These are phyloP conservation scores for Naganishia liquefaciens DNA, from an alignment of 1,284 basidiomycete genomes.

Conservation along the genomic window DNA sequence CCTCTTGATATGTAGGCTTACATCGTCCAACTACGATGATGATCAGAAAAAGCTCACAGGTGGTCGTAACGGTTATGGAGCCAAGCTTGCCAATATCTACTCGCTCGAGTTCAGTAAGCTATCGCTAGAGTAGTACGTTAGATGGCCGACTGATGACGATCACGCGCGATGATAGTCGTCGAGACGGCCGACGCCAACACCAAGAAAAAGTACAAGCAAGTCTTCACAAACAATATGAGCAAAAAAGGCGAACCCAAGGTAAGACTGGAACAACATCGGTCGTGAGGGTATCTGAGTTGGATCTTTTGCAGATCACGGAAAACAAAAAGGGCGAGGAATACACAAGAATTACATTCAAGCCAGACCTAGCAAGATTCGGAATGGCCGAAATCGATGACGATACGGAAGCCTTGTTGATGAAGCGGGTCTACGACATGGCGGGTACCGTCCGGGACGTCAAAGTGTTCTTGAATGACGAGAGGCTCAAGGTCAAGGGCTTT, in stretches of 20 bases:
- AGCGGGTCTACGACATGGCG: conserved; percentile 96
- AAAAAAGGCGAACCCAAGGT: conserved; percentile 77
- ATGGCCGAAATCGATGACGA: conserved; percentile 93
- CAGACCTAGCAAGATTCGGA: conserved; percentile 87
- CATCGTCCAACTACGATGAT: conserved; percentile 97
- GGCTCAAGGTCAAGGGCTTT: conserved; percentile 91
- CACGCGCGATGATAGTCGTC: conserved; percentile 58
- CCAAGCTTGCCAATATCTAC: conserved; percentile 98
- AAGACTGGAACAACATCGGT: background rate
- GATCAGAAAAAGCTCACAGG: conserved; percentile 98
- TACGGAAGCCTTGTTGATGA: conserved; percentile 82
- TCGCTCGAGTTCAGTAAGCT: conserved; percentile 79
- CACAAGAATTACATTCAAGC: conserved; percentile 92
- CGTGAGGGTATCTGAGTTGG: no score
- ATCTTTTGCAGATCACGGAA: conserved; percentile 69
- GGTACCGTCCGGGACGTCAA: conserved; percentile 93
- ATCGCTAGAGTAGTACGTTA: background rate
- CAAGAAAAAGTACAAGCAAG: conserved; percentile 90
- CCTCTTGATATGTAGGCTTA: conserved; percentile 57
- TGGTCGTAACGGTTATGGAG: conserved; percentile 97
- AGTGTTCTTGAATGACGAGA: conserved; percentile 89
- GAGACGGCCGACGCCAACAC: conserved; percentile 92
- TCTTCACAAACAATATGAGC: conserved; percentile 92
- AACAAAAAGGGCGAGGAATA: conserved; percentile 84
- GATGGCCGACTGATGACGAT: background rate